Evolutionary conservation across 495 filamentous ascomycete species (phyloP), one percentile per base, ranked within the genome.

Genomic region (Penicillium chermesinum): DNA sequence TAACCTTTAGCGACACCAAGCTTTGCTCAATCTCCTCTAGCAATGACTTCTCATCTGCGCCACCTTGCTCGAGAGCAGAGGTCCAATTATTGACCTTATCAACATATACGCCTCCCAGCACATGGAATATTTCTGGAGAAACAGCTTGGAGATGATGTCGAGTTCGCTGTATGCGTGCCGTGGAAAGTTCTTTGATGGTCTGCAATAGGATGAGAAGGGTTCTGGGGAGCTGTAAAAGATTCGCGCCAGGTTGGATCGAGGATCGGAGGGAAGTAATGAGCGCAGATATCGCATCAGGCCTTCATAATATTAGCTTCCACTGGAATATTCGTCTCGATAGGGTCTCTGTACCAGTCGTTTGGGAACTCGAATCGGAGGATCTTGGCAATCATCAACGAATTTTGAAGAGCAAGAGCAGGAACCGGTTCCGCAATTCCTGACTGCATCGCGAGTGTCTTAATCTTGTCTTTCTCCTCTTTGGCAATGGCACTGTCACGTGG

Each of bases 321-420:
- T 37, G 15, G 13, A n/a, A 14, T 13, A 12, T 10, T 4, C 16
- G 37, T 36, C 16, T 10, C n/a, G n/a, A n/a, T 18, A 18, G 14
- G 22, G 14, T 15, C 9, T 1, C 13, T 18, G 12, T 66, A 72
- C 88, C 93, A 98, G 15, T 91, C 87, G 40, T 75, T 69, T 2
- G 93, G 93, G 64, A 86, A 97, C 55, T 96, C 93, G 59, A 87
- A 84, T 15, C 93, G 77, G 36, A 89, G 78, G 25, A 97, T 84
- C 65, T 95, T 98, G 7, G 89, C 85, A 38, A 89, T 74, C 46
- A 90, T 82, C 41, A 98, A 74, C 7, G 91, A 86, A 69, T 94
- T 94, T 55, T 96, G 88, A 30, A 89, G 64, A 16, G 88, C 88
- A 7, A 97, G 75, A 17, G 80, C 77, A 38, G 71, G 76, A 33